Percentiles rank a stretch among this genome's conserved stretches.
These are phyloP conservation scores for Bacidia rubella DNA, from an alignment of 495 filamentous ascomycete species.

Conservation along the genomic window DNA sequence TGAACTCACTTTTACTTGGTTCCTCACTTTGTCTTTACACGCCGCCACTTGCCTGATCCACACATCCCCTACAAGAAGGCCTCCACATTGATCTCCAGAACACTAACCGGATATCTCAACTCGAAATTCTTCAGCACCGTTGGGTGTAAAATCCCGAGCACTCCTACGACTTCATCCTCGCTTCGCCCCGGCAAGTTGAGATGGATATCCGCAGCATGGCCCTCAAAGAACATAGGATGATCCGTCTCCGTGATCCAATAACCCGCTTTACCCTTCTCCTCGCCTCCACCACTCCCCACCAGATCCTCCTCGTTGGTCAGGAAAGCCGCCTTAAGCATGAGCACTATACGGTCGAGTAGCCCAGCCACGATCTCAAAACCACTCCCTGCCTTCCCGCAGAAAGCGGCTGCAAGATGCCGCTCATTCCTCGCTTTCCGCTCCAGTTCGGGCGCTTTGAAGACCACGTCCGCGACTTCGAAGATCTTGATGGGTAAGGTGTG, in stretches of 20 bases:
- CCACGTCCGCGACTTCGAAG: conserved; percentile 86
- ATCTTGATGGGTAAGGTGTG: conserved; percentile 83
- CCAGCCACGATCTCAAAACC: conserved; percentile 97
- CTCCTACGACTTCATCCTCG: conserved; percentile 59
- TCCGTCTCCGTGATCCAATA: conserved; percentile 93
- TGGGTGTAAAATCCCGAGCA: conserved; percentile 88
- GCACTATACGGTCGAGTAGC: conserved; percentile 77
- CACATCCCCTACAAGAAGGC: conserved; percentile 65
- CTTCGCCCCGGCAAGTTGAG: conserved; percentile 54
- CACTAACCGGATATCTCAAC: conserved; percentile 82
- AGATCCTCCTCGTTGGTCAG: conserved; percentile 61
- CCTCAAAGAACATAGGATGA: conserved; percentile 66
- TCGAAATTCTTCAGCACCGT: conserved; percentile 89
- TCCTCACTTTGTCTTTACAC: background rate
- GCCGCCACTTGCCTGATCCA: no score
- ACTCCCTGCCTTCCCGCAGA: conserved; percentile 73
- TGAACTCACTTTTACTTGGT: background rate
- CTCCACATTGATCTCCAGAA: conserved; percentile 91
- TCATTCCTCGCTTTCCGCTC: conserved; percentile 87
- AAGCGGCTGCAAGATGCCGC: conserved; percentile 87
- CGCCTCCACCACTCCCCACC: conserved; percentile 20
- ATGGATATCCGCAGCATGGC: conserved; percentile 74
- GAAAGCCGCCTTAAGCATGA: conserved; percentile 80
- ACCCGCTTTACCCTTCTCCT: conserved; percentile 41
- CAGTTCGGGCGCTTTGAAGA: conserved; percentile 62